Percentiles rank a stretch among this genome's conserved stretches.
Conservation (phyloP, 2,329 filamentous ascomycete species). For the Anisogramma anomala region DNA sequence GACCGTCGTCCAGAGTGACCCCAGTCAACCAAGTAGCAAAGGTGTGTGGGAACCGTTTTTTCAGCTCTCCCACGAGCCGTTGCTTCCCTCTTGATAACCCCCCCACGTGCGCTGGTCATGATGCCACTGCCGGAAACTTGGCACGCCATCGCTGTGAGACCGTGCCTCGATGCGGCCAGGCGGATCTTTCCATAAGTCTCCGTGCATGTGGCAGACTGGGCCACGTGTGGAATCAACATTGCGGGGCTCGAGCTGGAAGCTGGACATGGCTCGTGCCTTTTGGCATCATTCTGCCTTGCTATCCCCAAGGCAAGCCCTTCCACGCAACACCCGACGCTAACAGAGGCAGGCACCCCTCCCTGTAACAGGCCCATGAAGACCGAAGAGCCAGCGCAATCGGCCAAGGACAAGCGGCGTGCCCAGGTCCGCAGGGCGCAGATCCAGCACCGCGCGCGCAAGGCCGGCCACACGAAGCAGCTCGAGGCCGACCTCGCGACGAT, state of each 20-base stretch:
- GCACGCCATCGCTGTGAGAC: conserved; percentile 3
- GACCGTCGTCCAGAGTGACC: conserved; percentile 26
- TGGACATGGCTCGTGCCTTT: no score
- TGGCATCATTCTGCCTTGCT: no score
- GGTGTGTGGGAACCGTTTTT: conserved; percentile 16
- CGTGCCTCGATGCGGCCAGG: conserved; percentile 10
- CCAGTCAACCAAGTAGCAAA: conserved; percentile 15
- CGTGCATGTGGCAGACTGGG: no score
- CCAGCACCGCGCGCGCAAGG: conserved; percentile 44
- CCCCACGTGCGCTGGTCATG: conserved; percentile 1
- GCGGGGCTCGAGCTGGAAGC: no score
- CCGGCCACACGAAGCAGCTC: conserved; percentile 42
- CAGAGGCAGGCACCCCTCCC: conserved; percentile 2
- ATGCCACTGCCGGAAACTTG: no score
- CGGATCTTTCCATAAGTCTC: no score
- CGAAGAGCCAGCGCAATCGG: conserved; percentile 8
- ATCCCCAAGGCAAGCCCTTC: neutral
- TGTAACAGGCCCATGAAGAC: conserved; percentile 6
- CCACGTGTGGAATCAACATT: no score
- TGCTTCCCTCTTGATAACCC: conserved; percentile 2
- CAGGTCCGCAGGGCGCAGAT: conserved; percentile 44
- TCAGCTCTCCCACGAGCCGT: neutral
- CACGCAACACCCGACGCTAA: neutral
- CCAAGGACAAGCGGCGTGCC: conserved; percentile 34
- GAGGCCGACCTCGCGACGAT: conserved; percentile 38